Evolutionary conservation across 2,329 filamentous ascomycete species (phyloP).

Genomic region (Fusarium euwallaceae): DNA sequence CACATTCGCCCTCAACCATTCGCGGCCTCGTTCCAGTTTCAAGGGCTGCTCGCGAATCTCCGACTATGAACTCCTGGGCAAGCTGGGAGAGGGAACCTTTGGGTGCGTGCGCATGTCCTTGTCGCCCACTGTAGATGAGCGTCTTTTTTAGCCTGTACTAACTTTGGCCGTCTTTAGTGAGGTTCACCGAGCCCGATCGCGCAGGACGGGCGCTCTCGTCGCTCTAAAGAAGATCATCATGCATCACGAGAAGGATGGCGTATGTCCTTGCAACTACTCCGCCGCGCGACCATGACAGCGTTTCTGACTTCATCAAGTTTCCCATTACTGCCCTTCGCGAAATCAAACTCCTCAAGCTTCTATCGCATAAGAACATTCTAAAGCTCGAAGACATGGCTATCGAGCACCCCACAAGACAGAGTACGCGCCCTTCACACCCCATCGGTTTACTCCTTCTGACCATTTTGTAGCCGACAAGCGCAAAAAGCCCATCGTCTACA

Average conservation of each 20-base stretch:
- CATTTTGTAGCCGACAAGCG: conserved; percentile 75
- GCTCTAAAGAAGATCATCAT: conserved; percentile 99
- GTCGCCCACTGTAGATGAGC: conserved; percentile 8
- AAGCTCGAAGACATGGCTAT: conserved; percentile 96
- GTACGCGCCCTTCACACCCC: conserved; percentile 54
- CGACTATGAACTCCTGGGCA: conserved; percentile 84
- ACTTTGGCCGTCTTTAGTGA: conserved; percentile 65
- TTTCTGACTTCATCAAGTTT: conserved; percentile 67
- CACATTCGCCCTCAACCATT: conserved; percentile 68
- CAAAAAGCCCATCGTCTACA: conserved; percentile 92
- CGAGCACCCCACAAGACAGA: conserved; percentile 76
- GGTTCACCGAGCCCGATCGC: conserved; percentile 89
- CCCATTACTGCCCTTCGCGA: conserved; percentile 98
- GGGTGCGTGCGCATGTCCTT: conserved; percentile 67
- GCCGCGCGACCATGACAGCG: not conserved
- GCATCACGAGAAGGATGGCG: conserved; percentile 98
- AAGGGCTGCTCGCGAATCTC: conserved; percentile 85
- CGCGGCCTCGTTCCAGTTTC: conserved; percentile 73
- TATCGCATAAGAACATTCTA: conserved; percentile 92
- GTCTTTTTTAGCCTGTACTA: conserved; percentile 15
- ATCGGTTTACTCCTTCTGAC: conserved; percentile 17
- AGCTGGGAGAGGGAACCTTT: conserved; percentile 95
- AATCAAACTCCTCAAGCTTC: conserved; percentile 95
- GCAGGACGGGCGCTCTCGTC: conserved; percentile 79
- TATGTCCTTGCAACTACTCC: conserved; percentile 56